phyloP scores from a whole-genome alignment of 352 stramenopile species.

The Phytophthora sojae region DNA sequence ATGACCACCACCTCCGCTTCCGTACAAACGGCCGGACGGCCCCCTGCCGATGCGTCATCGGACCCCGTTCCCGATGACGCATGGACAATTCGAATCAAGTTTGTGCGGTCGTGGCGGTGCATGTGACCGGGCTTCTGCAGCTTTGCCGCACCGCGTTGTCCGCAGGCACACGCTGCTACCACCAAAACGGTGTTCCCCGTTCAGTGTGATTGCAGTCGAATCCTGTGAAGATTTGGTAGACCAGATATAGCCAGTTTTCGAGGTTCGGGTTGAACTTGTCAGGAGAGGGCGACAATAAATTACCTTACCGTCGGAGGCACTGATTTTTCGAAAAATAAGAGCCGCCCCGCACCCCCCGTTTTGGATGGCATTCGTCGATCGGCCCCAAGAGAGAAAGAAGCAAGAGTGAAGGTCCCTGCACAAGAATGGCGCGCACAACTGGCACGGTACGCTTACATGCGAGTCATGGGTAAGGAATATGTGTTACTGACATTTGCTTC shows the following conservation, averaged over 20 bases:
- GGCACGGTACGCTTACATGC: too few species aligned
- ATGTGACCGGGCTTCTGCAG: slow-evolving; percentile 6
- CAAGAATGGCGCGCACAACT: too few species aligned
- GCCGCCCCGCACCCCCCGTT: too few species aligned
- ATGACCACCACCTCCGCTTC: not conserved
- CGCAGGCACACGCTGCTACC: too few species aligned
- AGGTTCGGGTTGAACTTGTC: not conserved
- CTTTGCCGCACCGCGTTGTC: not conserved
- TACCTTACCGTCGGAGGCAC: not conserved
- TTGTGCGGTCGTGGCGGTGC: slow-evolving; percentile 20
- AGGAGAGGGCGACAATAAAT: not conserved
- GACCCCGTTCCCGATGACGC: slow-evolving; percentile 7
- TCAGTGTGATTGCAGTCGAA: too few species aligned
- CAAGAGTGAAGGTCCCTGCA: too few species aligned
- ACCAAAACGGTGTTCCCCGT: too few species aligned
- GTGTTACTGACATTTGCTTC: too few species aligned
- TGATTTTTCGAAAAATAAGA: too few species aligned
- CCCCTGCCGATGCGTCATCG: slow-evolving; percentile 4
- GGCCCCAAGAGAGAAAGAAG: too few species aligned
- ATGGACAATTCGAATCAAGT: slow-evolving; percentile 19
- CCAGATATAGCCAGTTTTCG: not conserved
- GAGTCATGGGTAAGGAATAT: too few species aligned
- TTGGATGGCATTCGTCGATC: too few species aligned
- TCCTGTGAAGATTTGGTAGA: not conserved
- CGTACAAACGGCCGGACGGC: not conserved